Percentiles rank a stretch among this genome's conserved stretches.
These are phyloP conservation scores for Prunus mira DNA, from an alignment of 306 rosid species.

Conservation along the genomic window DNA sequence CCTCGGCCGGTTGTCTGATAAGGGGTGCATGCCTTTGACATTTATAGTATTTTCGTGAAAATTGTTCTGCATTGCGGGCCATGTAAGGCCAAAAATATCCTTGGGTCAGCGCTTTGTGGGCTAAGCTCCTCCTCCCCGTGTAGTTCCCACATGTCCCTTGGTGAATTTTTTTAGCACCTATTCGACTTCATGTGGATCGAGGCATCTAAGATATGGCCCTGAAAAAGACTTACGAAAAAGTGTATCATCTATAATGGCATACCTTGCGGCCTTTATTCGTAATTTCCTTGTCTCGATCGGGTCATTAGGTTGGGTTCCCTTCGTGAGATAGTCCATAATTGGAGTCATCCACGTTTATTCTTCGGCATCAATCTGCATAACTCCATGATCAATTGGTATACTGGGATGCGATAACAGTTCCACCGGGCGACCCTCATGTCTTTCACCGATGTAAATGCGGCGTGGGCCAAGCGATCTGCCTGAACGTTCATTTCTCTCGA, in stretches of 20 bases:
- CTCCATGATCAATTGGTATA: not conserved
- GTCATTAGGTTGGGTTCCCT: fast-evolving
- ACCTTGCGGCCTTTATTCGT: not conserved
- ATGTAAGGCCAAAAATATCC: not conserved
- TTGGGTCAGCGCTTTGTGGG: not conserved
- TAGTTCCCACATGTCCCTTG: not conserved
- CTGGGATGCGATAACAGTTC: fast-evolving
- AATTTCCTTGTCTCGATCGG: fast-evolving
- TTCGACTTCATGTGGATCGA: fast-evolving
- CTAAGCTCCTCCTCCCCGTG: not conserved
- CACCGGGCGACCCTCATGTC: no score
- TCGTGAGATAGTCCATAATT: not conserved
- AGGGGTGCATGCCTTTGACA: not conserved
- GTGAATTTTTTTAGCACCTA: not conserved
- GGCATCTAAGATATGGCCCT: not conserved
- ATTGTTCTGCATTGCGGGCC: fast-evolving
- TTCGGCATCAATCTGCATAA: no score
- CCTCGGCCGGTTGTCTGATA: no score
- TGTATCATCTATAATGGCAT: not conserved
- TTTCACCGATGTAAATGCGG: fast-evolving
- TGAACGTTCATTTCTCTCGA: no score
- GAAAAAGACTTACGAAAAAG: not conserved
- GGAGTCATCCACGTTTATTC: not conserved
- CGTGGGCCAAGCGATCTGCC: no score
- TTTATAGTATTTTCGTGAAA: not conserved